Conservation (phyloP, 106 monocot species). For the Acorus gramineus region DNA sequence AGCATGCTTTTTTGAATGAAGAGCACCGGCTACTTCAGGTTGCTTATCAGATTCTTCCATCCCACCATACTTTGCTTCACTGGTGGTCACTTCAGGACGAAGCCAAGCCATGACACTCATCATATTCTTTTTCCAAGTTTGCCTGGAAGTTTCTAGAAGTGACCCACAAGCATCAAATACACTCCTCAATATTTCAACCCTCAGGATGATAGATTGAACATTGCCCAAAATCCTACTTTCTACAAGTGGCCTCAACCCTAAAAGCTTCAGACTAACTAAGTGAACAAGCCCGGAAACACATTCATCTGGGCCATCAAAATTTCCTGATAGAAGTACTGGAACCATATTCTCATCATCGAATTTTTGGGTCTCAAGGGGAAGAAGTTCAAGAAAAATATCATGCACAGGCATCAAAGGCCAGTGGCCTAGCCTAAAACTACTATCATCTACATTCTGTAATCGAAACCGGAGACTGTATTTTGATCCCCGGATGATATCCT, state of each 20-base stretch:
- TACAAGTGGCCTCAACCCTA: constrained; percentile 39
- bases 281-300: constrained; percentile 74
- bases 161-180: constrained; percentile 64
- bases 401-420: constrained; percentile 58
- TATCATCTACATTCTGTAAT: constrained; percentile 36
- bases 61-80: constrained; percentile 59
- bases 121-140: constrained; percentile 91
- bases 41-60: constrained; percentile 4
- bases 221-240: constrained; percentile 15
- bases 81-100: constrained; percentile 69
- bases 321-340: constrained; percentile 47
- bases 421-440: constrained; percentile 62
- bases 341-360: constrained; percentile 13
- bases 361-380: constrained; percentile 11
- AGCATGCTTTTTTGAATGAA: constrained; percentile 24
- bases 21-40: constrained; percentile 7
- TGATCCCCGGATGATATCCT: constrained; percentile 15
- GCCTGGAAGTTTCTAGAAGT: constrained; percentile 51
- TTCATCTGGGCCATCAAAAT: constrained; percentile 82
- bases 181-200: constrained; percentile 57
- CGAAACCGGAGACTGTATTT: constrained; percentile 42
- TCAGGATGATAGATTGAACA: constrained; percentile 40
- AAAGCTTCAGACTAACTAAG: constrained; percentile 47
- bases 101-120: constrained; percentile 81
- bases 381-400: constrained; percentile 45